phyloP scores from a whole-genome alignment of 2,329 filamentous ascomycete species.

The Stylonectria norvegica region DNA sequence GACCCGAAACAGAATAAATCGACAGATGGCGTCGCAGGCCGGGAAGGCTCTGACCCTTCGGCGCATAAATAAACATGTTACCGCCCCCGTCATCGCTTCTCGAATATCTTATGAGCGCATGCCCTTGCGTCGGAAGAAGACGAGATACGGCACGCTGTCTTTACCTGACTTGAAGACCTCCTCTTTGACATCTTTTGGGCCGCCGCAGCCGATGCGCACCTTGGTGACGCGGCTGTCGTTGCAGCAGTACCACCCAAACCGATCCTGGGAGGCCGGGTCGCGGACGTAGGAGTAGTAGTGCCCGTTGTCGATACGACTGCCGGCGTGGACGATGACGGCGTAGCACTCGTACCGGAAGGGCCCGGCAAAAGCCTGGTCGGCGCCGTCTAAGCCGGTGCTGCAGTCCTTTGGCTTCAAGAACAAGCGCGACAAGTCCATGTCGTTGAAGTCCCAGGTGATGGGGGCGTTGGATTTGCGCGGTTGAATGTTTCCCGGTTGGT shows the following conservation, averaged over 20 bases:
- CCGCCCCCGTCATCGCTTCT: too few species aligned
- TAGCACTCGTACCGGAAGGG: constrained; percentile 82
- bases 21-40: too few species aligned
- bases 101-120: constrained; percentile 21
- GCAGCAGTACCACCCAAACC: constrained; percentile 47
- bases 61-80: too few species aligned
- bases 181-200: constrained; percentile 33
- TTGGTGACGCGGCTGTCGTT: constrained; percentile 44
- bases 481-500: constrained; percentile 28
- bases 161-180: constrained; percentile 38
- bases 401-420: constrained; percentile 37
- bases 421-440: constrained; percentile 54
- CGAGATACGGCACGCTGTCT: constrained; percentile 44
- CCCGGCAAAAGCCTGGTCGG: constrained; percentile 41
- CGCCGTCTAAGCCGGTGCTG: constrained; percentile 25
- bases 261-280: constrained; percentile 47
- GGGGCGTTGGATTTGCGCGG: constrained; percentile 66
- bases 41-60: too few species aligned
- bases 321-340: constrained; percentile 75
- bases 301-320: constrained; percentile 63
- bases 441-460: constrained; percentile 73
- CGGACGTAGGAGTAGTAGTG: constrained; percentile 76
- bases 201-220: constrained; percentile 40
- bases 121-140: constrained; percentile 43
- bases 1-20: too few species aligned